Evolutionary conservation across 148 eudicot genomes (phyloP), one percentile per base, ranked within the genome.

Genomic region (Vaccinium corymbosum): DNA sequence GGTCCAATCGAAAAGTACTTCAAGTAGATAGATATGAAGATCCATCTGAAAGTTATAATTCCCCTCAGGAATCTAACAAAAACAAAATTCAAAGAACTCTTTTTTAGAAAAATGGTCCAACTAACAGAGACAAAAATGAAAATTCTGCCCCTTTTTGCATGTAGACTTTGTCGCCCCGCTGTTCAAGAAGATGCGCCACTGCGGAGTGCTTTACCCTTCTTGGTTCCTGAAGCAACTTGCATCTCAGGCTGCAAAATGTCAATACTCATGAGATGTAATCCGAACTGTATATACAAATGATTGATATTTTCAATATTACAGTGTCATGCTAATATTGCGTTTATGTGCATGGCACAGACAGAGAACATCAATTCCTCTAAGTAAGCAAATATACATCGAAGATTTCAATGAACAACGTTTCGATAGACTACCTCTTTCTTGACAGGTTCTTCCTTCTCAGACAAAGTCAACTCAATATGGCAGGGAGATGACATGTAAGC

Each of bases 401-500:
- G 50, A 53, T 55, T 53, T 79, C 22, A 27, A 32, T 22, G 10
- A 46, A 49, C 9, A 29, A 48, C 0, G 55, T 48, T 17, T 76
- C 12, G 62, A 76, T 25, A 50, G 29, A 57, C 38, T 85, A 90
- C 92, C 92, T 91, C 93, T 76, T 91, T 91, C 81, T 86, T 87
- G 48, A 91, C 93, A 7, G 93, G 85, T 78, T 91, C 93, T 85
- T 91, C 93, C 83, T 91, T 91, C 74, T 91, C 92, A 29, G 93
- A 90, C 75, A 91, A 84, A 79, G 81, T 84, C 88, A 91, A 81
- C 85, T 91, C 93, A 57, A 90, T 91, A 64, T 90, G 93, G 84
- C 93, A 91, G 4, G 93, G 93, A 5, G 90, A 87, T n/a, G 93
- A 90, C 93, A 90, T 91, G 80, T 91, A 91, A 50, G 93, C 93